These are phyloP conservation scores for Rhodotorula toruloides DNA, from an alignment of 768 basidiomycete genomes.

Conservation along the genomic window DNA sequence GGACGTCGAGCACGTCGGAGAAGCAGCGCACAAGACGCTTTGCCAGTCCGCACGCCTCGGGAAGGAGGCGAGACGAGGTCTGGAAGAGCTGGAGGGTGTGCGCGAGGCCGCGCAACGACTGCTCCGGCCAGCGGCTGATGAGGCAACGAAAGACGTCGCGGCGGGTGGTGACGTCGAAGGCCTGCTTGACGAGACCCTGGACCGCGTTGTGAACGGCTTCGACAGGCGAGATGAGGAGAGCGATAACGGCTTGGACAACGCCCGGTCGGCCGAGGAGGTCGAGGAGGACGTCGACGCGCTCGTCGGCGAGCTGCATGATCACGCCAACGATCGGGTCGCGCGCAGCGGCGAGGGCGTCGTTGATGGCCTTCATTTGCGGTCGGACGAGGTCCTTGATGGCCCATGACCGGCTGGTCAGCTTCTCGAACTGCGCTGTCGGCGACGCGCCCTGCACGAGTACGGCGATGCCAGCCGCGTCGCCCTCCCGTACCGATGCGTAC, in stretches of 20 bases:
- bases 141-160: conserved; percentile 79
- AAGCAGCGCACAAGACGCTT: conserved; percentile 85
- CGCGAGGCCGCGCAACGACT: conserved; percentile 65
- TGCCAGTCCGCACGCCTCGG: conserved; percentile 84
- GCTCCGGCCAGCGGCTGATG: conserved; percentile 61
- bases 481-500: conserved; percentile 58
- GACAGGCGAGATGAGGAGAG: conserved; percentile 75
- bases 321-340: conserved; percentile 65
- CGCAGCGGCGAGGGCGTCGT: conserved; percentile 57
- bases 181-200: conserved; percentile 72
- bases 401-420: conserved; percentile 50
- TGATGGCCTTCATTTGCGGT: conserved; percentile 55
- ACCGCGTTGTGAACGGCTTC: conserved; percentile 68
- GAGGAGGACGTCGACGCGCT: conserved; percentile 57
- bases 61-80: conserved; percentile 58
- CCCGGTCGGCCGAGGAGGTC: conserved; percentile 57
- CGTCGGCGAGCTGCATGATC: conserved; percentile 66
- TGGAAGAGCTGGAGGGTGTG: conserved; percentile 65
- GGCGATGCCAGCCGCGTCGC: conserved; percentile 59
- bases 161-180: conserved; percentile 83
- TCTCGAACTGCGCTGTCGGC: conserved; percentile 62
- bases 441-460: conserved; percentile 59
- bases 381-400: conserved; percentile 38
- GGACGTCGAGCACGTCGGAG: conserved; percentile 82
- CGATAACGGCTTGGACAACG: conserved; percentile 59